Base-by-base conservation (phyloP, 306 rosid genomes). In the Trifolium repens region DNA sequence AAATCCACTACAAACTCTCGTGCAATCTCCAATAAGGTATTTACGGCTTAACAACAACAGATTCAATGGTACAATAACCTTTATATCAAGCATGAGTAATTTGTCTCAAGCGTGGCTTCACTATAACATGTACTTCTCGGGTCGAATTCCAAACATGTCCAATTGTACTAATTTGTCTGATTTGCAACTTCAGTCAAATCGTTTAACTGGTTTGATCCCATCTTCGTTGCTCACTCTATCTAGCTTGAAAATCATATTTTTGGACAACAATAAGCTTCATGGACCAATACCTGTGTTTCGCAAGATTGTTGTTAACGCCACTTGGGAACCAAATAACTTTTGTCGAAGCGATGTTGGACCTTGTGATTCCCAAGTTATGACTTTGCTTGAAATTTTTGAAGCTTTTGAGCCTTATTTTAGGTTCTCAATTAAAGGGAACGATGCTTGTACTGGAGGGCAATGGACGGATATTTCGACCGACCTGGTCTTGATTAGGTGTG, bases 261-360 rank as follows among this genome's bases (percentile, higher is more conserved):
- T 91, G 78, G 91, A 77, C 9, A 81, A 93, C 78, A 91, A 93
- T 47, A 5, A 14, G 35, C 84, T 93, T 68, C 92, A 88, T 76
- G 97, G 97, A 27, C 96, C 97, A 3, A 0, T 54, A 26, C 97
- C 96, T 1, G 69, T 19, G 14, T 91, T 93, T 40, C 76, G 75
- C 4, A 67, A 71, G 3, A 78, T 54, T 14, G 91, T 88, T 63
- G 24, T 22, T 22, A 10, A 4, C 19, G 71, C 50, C 19, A 72
- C 60, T 26, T 9, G 92, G 96, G 4, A 80, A 5, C 0, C 0
- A 65, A 90, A 93, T 43, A 82, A 84, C 27, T 93, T 91, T 58
- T 91, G 97, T 42, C 30, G 0, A 49, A 1, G 1, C 2, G 77
- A 42, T 32, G 30, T 65, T 0, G 94, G 89, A 16, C 71, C 83